Conservation (phyloP, 1,139 yeast species). For the Kodamaea anthophila region DNA sequence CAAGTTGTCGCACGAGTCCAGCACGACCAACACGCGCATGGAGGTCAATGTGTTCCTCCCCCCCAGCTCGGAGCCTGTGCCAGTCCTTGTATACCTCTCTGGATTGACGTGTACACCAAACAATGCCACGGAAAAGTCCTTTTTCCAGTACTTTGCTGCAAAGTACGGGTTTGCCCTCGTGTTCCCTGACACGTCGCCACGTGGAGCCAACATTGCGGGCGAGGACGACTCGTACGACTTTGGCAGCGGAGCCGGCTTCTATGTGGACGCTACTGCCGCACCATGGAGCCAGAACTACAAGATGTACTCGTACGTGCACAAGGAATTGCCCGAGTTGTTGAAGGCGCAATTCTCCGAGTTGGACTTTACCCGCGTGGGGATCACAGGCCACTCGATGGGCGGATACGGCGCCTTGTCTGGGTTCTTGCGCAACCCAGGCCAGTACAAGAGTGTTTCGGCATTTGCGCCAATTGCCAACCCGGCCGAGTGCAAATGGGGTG, state of each 20-base stretch:
- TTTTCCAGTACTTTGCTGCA: conserved; percentile 74
- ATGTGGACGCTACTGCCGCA: conserved; percentile 71
- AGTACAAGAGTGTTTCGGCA: conserved; percentile 79
- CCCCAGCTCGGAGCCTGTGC: conserved; percentile 36
- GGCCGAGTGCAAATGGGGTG: conserved; percentile 69
- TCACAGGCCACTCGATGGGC: conserved; percentile 98
- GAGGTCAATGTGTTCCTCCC: conserved; percentile 81
- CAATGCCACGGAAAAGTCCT: conserved; percentile 93
- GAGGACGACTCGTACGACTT: conserved; percentile 85
- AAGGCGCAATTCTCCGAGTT: conserved; percentile 42
- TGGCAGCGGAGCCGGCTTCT: conserved; percentile 95
- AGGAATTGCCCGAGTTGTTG: conserved; percentile 58
- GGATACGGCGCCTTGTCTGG: conserved; percentile 90
- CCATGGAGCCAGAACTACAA: conserved; percentile 71
- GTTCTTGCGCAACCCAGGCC: conserved; percentile 65
- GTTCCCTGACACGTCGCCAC: conserved; percentile 95
- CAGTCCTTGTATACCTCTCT: conserved; percentile 74
- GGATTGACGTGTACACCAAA: conserved; percentile 93
- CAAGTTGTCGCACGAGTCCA: conserved; percentile 71
- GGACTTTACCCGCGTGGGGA: conserved; percentile 56
- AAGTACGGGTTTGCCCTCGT: conserved; percentile 81
- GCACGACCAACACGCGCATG: conserved; percentile 65
- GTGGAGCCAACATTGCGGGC: conserved; percentile 80
- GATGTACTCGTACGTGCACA: conserved; percentile 79
- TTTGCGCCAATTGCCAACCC: conserved; percentile 91